Conservation (phyloP, 1,284 basidiomycete genomes). For the Erythrobasidium hasegawianum region DNA sequence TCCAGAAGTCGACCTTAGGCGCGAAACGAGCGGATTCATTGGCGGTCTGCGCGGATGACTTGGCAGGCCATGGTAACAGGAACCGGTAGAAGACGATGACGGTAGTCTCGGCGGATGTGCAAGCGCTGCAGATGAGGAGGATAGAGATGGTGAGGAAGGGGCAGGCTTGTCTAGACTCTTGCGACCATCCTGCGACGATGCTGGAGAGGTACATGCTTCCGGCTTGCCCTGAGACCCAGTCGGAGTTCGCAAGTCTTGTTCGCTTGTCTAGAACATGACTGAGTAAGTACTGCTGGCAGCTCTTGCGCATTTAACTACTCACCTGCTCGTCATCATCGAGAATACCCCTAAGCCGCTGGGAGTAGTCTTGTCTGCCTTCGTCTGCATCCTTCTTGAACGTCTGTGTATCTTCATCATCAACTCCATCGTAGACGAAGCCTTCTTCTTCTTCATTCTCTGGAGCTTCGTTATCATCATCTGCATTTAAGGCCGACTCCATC, state of each 20-base stretch:
- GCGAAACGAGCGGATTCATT: conserved; percentile 41
- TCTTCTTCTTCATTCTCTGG: conserved; percentile 9
- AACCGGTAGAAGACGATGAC: not conserved
- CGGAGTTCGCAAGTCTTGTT: too few relatives aligned
- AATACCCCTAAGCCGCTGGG: conserved; percentile 17
- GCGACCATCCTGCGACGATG: too few relatives aligned
- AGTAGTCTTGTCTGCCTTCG: conserved; percentile 3
- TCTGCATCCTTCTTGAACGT: conserved; percentile 9
- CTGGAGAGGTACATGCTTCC: too few relatives aligned
- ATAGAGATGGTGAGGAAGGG: conserved; percentile 33
- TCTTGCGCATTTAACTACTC: too few relatives aligned
- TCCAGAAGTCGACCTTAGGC: conserved; percentile 38
- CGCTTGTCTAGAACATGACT: too few relatives aligned
- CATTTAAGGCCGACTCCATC: conserved; percentile 20
- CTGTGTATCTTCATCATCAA: conserved; percentile 28
- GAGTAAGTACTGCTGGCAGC: too few relatives aligned
- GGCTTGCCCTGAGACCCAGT: too few relatives aligned
- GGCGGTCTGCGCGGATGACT: conserved; percentile 37
- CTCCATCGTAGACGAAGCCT: conserved; percentile 38
- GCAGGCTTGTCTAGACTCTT: too few relatives aligned
- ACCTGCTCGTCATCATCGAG: conserved; percentile 12
- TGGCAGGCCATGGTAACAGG: not conserved
- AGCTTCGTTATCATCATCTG: not conserved
- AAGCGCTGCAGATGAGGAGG: not conserved
- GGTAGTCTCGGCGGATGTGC: not conserved